Evolutionary conservation across 352 stramenopile species (phyloP), one percentile per base, ranked within the genome.

Genomic region (Thalassiosira allenii): DNA sequence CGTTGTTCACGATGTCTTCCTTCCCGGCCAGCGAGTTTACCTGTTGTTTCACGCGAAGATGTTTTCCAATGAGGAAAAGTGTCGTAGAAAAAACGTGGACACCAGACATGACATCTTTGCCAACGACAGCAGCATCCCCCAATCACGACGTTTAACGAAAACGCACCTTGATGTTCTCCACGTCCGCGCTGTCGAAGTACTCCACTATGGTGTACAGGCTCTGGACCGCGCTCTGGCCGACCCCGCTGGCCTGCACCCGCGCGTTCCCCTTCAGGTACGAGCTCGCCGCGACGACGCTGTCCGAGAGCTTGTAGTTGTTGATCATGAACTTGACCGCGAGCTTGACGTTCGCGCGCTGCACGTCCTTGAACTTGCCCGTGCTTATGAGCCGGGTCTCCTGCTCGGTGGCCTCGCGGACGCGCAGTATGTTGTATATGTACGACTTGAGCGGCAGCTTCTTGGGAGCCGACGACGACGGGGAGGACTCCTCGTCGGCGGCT

Each of bases 101-200:
- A n/a, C n/a, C n/a, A n/a, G n/a, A n/a, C n/a, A n/a, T n/a, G n/a
- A n/a, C n/a, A n/a, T n/a, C n/a, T n/a, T n/a, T n/a, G n/a, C n/a
- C n/a, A n/a, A n/a, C n/a, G n/a, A n/a, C n/a, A n/a, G n/a, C n/a
- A n/a, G n/a, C n/a, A n/a, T n/a, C n/a, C n/a, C n/a, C n/a, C n/a
- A n/a, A n/a, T n/a, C n/a, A n/a, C n/a, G n/a, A n/a, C n/a, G n/a
- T n/a, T n/a, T n/a, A n/a, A n/a, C n/a, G n/a, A n/a, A n/a, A n/a
- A n/a, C n/a, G n/a, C 43, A 94, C 88, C 79, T 94, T 95, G 43
- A 95, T 86, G 79, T 92, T 93, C 54, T 94, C 72, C 1, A 92
- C 84, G 82, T 93, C 84, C 8, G 66, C 75, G 29, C 80, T 81
- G 83, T 95, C 91, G 81, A 95, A 95, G 67, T 95, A 95, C 59